phyloP scores from a whole-genome alignment of 1,284 basidiomycete species.

The Cryptococcus jaspeensis region DNA sequence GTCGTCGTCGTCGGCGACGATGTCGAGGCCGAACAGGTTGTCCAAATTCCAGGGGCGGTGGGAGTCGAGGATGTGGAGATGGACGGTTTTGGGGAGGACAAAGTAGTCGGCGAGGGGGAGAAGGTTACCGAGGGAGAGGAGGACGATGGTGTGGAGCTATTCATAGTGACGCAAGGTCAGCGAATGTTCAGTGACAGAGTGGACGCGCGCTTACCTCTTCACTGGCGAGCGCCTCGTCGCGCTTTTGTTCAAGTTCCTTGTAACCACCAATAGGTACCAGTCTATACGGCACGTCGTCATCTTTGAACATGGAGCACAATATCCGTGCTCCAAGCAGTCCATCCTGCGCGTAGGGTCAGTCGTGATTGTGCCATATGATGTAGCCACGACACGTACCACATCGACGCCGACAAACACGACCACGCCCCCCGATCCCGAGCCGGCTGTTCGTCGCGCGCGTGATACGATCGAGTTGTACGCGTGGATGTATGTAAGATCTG shows the following conservation, averaged over 20 bases:
- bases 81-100: slow-evolving; percentile 53
- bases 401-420: slow-evolving; percentile 49
- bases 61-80: slow-evolving; percentile 91
- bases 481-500: slow-evolving; percentile 62
- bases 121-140: slow-evolving; percentile 89
- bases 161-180: no score
- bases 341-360: slow-evolving; percentile 26
- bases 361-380: neutral
- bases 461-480: slow-evolving; percentile 77
- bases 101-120: slow-evolving; percentile 70
- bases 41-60: slow-evolving; percentile 86
- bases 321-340: slow-evolving; percentile 58
- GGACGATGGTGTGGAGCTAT: slow-evolving; percentile 85
- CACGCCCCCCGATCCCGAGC: slow-evolving; percentile 40
- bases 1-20: slow-evolving; percentile 42
- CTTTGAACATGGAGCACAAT: slow-evolving; percentile 82
- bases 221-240: slow-evolving; percentile 66
- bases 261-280: slow-evolving; percentile 90
- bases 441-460: slow-evolving; percentile 51
- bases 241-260: slow-evolving; percentile 65
- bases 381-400: slow-evolving; percentile 32
- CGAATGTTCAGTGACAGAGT: slow-evolving; percentile 5
- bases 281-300: slow-evolving; percentile 90
- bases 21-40: slow-evolving; percentile 72
- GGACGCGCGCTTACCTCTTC: slow-evolving; percentile 61